A percentile compares a stretch with the other conserved stretches of the same genome.
Conservation (phyloP, 1,284 basidiomycete species). For the Cutaneotrichosporon daszewskae region DNA sequence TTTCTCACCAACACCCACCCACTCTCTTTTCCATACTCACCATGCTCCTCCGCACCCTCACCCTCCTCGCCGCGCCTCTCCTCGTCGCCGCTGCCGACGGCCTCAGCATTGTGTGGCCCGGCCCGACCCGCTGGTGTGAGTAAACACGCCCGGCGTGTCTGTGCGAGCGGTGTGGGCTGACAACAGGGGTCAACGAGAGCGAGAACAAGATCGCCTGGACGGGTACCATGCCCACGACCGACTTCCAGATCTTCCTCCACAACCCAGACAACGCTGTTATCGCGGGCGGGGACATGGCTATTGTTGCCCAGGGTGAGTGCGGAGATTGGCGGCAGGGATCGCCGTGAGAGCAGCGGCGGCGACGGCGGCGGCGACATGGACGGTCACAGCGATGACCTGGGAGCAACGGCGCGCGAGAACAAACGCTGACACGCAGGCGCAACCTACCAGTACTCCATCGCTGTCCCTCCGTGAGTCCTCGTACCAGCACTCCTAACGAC, state of each 20-base stretch:
- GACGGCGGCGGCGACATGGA: too few species aligned
- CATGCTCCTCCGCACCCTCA: constrained; percentile 8
- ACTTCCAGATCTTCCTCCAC: constrained; percentile 36
- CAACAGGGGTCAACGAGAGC: constrained; percentile 32
- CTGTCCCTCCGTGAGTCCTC: neutral
- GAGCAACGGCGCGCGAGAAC: too few species aligned
- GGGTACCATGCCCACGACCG: constrained; percentile 11
- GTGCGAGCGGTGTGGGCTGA: neutral
- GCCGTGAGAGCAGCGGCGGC: neutral
- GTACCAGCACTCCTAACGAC: too few species aligned
- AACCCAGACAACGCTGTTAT: constrained; percentile 19
- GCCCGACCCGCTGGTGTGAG: constrained; percentile 8
- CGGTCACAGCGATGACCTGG: too few species aligned
- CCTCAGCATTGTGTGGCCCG: constrained; percentile 10
- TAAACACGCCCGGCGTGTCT: neutral
- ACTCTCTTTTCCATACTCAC: neutral
- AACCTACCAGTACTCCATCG: constrained; percentile 1
- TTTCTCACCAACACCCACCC: neutral
- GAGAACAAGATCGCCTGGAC: constrained; percentile 38
- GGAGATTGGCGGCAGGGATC: neutral
- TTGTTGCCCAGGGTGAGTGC: constrained; percentile 1
- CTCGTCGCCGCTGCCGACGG: constrained; percentile 1
- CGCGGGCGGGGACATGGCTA: neutral
- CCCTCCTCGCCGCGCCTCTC: constrained; percentile 5
- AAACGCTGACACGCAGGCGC: constrained; percentile 4